A percentile compares a stretch with the other conserved stretches of the same genome.
Conservation (phyloP, 352 stramenopile species). For the Pythium pectinolyticum region DNA sequence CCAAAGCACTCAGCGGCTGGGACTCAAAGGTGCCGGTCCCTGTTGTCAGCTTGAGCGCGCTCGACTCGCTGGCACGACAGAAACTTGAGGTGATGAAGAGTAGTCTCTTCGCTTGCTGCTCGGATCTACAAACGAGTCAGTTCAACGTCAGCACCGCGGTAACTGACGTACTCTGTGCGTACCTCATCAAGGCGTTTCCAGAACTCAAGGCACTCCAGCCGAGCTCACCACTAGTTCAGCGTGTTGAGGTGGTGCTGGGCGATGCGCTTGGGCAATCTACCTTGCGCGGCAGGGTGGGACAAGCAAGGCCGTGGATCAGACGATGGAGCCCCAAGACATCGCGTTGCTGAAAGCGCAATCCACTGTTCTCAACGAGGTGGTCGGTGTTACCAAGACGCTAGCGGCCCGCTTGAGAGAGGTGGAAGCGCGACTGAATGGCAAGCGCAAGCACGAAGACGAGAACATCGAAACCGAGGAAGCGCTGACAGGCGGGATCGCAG, state of each 20-base stretch:
- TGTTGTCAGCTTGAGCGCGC: background rate
- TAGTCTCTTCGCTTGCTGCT: background rate
- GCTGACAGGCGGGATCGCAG: background rate
- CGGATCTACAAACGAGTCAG: background rate
- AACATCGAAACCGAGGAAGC: no score
- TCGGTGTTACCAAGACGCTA: conserved; percentile 2
- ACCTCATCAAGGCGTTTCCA: conserved; percentile 2
- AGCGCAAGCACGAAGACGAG: background rate
- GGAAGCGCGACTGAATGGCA: background rate
- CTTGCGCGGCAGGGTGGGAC: background rate
- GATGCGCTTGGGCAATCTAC: conserved; percentile 4
- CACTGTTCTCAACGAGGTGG: conserved; percentile 3
- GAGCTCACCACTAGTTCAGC: background rate
- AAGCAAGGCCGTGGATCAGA: background rate
- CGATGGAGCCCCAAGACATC: background rate
- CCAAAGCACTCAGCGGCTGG: conserved; percentile 29
- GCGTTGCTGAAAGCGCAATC: background rate
- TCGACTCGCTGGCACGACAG: background rate
- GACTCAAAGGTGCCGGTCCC: background rate
- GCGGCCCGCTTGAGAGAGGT: conserved; percentile 9
- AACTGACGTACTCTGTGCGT: background rate
- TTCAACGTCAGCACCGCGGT: background rate
- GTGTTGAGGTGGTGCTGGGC: no score
- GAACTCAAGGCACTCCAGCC: background rate
- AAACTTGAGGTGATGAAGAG: conserved; percentile 3